Evolutionary conservation across 352 stramenopile genomes (phyloP).

Genomic region (Pythium chondricola): DNA sequence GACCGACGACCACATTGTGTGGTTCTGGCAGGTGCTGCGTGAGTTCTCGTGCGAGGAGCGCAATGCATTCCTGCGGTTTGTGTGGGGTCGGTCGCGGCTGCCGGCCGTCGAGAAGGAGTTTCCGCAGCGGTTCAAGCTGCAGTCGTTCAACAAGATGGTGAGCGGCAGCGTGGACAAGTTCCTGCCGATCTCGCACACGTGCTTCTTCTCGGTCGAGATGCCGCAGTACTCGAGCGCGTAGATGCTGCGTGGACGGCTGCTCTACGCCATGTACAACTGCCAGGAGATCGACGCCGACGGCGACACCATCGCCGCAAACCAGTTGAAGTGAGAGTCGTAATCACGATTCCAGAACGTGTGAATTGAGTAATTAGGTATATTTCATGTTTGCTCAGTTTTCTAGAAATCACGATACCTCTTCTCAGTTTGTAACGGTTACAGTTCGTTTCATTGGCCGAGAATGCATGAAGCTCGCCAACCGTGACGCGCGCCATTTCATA

Average conservation of each 20-base stretch:
- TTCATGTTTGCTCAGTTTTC: no score
- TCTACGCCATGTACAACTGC: conserved; percentile 93
- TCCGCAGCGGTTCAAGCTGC: conserved; percentile 89
- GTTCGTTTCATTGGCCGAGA: no score
- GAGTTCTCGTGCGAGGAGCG: conserved; percentile 79
- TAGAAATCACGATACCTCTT: no score
- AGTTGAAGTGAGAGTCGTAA: conserved; percentile 77
- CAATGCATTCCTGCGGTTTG: conserved; percentile 86
- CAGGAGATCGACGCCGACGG: conserved; percentile 89
- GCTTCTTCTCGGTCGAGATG: conserved; percentile 97
- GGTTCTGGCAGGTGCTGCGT: conserved; percentile 82
- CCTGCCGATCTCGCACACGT: conserved; percentile 97
- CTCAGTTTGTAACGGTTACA: no score
- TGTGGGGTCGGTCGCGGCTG: conserved; percentile 88
- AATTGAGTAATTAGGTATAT: no score
- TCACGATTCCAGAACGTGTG: no score
- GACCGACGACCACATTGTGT: conserved; percentile 73
- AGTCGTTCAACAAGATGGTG: conserved; percentile 69
- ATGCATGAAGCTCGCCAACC: no score
- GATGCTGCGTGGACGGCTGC: conserved; percentile 68
- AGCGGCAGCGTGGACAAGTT: conserved; percentile 72
- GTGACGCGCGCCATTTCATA: no score
- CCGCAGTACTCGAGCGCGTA: conserved; percentile 89
- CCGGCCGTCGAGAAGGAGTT: conserved; percentile 79
- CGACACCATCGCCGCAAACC: conserved; percentile 73